Conservation (phyloP, 2,329 filamentous ascomycete species). For the Neurospora sp. region DNA sequence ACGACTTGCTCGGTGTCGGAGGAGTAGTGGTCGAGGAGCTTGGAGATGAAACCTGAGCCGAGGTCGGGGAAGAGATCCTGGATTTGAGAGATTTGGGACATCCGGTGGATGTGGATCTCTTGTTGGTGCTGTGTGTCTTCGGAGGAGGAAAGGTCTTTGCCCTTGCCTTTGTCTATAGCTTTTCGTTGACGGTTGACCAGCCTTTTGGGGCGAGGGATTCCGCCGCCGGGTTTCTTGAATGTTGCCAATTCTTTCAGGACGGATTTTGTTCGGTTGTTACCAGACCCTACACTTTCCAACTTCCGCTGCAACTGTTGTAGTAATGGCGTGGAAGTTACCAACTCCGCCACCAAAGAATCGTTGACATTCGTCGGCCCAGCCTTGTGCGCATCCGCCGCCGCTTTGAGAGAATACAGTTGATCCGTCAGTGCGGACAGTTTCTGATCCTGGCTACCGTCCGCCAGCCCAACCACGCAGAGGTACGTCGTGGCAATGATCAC, state of each 20-base stretch:
- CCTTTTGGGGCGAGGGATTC: slow-evolving; percentile 39
- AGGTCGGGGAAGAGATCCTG: slow-evolving; percentile 88
- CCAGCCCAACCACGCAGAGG: slow-evolving; percentile 61
- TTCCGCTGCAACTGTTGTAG: slow-evolving; percentile 51
- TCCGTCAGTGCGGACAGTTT: slow-evolving; percentile 72
- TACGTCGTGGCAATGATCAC: slow-evolving; percentile 65
- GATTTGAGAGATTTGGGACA: slow-evolving; percentile 81
- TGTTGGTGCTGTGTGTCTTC: slow-evolving; percentile 29
- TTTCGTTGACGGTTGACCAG: slow-evolving; percentile 36
- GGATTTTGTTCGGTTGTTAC: slow-evolving; percentile 46
- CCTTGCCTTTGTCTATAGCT: slow-evolving; percentile 57
- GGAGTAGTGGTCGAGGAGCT: slow-evolving; percentile 67
- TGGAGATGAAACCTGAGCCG: slow-evolving; percentile 71
- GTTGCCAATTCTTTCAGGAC: slow-evolving; percentile 50
- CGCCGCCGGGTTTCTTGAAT: slow-evolving; percentile 47
- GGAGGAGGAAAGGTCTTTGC: slow-evolving; percentile 41
- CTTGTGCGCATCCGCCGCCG: slow-evolving; percentile 56
- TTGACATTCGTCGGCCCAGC: slow-evolving; percentile 44
- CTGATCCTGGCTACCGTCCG: slow-evolving; percentile 39
- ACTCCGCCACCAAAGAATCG: slow-evolving; percentile 67
- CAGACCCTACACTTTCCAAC: slow-evolving; percentile 37
- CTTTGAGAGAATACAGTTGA: slow-evolving; percentile 72
- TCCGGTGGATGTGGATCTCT: slow-evolving; percentile 64
- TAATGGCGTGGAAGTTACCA: slow-evolving; percentile 73
- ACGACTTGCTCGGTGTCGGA: slow-evolving; percentile 68